These are phyloP conservation scores for Protea cynaroides DNA, from an alignment of 164 flowering plant species.

Conservation along the genomic window DNA sequence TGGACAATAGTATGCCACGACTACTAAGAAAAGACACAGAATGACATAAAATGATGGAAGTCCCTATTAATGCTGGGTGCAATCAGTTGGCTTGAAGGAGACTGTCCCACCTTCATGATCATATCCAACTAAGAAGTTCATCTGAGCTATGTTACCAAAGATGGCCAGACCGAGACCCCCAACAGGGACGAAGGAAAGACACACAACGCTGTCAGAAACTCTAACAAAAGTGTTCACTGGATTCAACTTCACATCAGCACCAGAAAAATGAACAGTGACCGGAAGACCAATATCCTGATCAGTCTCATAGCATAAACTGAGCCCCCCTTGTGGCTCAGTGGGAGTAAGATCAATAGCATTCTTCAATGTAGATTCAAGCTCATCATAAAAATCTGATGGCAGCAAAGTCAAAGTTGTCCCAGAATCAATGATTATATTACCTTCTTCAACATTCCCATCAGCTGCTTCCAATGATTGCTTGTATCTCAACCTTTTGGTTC, in stretches of 20 bases:
- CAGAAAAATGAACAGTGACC: constrained; percentile 25
- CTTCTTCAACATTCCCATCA: constrained; percentile 7
- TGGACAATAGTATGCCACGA: too few relatives aligned
- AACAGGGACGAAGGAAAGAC: constrained; percentile 16
- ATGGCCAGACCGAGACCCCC: background rate
- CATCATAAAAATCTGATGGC: constrained; percentile 7
- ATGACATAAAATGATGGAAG: too few relatives aligned
- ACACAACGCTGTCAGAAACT: constrained; percentile 1
- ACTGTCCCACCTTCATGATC: background rate
- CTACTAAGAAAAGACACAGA: too few relatives aligned
- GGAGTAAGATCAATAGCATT: constrained; percentile 3
- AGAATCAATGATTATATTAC: constrained; percentile 59
- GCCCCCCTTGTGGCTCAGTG: background rate
- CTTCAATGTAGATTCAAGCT: constrained; percentile 12
- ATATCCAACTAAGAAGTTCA: background rate
- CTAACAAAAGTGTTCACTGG: constrained; percentile 18
- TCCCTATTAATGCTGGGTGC: background rate
- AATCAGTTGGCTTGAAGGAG: background rate
- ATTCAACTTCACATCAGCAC: constrained; percentile 25
- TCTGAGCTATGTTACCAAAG: constrained; percentile 23
- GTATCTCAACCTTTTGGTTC: constrained; percentile 14
- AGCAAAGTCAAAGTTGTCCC: constrained; percentile 47
- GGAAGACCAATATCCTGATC: constrained; percentile 9
- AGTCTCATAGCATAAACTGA: constrained; percentile 16
- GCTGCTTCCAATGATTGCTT: background rate